A percentile compares a stretch with the other conserved stretches of the same genome.
These are phyloP conservation scores for Aspergillus homomorphus DNA, from an alignment of 495 filamentous ascomycete species.

Conservation along the genomic window DNA sequence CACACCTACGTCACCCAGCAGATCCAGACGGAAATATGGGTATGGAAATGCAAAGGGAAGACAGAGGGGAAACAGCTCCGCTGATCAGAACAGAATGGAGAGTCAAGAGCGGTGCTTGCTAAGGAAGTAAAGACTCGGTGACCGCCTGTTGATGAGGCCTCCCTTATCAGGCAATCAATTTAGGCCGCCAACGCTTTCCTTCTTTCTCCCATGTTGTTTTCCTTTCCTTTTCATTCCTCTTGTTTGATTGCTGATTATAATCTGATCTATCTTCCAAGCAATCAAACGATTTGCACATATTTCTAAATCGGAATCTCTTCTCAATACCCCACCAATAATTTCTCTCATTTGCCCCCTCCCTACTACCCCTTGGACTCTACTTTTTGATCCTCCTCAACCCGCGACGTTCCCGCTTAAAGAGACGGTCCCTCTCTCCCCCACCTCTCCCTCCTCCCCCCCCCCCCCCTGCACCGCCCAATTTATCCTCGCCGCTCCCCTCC, in stretches of 20 bases:
- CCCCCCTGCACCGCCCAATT: conserved; percentile 8
- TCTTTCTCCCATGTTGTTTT: too few relatives aligned
- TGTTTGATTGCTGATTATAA: too few relatives aligned
- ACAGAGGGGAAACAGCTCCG: too few relatives aligned
- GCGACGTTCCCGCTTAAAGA: conserved; percentile 6
- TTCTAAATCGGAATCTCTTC: neutral
- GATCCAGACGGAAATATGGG: neutral
- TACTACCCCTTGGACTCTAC: too few relatives aligned
- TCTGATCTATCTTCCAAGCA: too few relatives aligned
- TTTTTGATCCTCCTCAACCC: too few relatives aligned
- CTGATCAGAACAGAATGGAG: neutral
- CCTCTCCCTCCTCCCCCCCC: conserved; percentile 8
- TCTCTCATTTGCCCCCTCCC: too few relatives aligned
- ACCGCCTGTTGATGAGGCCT: neutral
- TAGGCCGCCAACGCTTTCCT: neutral
- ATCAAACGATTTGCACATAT: too few relatives aligned
- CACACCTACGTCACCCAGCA: neutral
- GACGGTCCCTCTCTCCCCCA: conserved; percentile 16
- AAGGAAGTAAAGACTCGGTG: neutral
- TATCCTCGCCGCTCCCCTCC: conserved; percentile 12
- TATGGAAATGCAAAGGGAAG: neutral
- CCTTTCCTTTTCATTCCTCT: neutral
- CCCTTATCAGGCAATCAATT: neutral
- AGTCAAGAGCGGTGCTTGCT: too few relatives aligned
- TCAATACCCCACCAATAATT: too few relatives aligned